Evolutionary conservation across 345 rosid genomes (phyloP).

Genomic region (Cochlearia excelsa): DNA sequence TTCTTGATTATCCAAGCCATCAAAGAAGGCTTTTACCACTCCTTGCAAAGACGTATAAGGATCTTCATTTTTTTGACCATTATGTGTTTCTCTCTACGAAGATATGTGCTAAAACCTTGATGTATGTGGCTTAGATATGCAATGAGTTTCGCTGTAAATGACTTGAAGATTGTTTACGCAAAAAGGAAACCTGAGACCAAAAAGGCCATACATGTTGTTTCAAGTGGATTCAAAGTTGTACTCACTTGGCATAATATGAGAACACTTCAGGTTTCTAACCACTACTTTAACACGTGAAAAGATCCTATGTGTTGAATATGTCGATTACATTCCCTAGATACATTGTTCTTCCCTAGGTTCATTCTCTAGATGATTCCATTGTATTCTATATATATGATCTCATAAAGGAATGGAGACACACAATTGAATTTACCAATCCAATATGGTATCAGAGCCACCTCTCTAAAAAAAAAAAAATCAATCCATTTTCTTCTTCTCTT

Average conservation of each 20-base stretch:
- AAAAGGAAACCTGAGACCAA: constrained; percentile 74
- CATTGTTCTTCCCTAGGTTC: no score
- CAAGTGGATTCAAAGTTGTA: constrained; percentile 81
- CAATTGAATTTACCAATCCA: no score
- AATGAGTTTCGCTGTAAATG: constrained; percentile 68
- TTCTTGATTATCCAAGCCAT: constrained; percentile 94
- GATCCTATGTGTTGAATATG: no score
- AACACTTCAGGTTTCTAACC: constrained; percentile 66
- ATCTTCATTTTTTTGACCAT: not conserved
- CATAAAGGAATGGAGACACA: no score
- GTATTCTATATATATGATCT: no score
- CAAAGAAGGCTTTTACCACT: constrained; percentile 91
- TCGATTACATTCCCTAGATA: no score
- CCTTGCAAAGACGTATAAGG: constrained; percentile 80
- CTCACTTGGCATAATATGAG: constrained; percentile 90
- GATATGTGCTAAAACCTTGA: no score
- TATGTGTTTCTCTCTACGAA: not conserved
- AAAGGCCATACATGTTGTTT: constrained; percentile 74
- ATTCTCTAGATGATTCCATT: no score
- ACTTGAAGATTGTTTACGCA: constrained; percentile 71
- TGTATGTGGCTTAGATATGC: constrained; percentile 54
- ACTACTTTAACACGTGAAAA: no score
- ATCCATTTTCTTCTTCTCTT: no score
- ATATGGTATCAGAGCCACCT: no score
- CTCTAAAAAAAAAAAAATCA: no score